A percentile compares a stretch with the other conserved stretches of the same genome.
Conservation (phyloP, 371 early-diverging fungal species). For the Batkoa obscura region DNA sequence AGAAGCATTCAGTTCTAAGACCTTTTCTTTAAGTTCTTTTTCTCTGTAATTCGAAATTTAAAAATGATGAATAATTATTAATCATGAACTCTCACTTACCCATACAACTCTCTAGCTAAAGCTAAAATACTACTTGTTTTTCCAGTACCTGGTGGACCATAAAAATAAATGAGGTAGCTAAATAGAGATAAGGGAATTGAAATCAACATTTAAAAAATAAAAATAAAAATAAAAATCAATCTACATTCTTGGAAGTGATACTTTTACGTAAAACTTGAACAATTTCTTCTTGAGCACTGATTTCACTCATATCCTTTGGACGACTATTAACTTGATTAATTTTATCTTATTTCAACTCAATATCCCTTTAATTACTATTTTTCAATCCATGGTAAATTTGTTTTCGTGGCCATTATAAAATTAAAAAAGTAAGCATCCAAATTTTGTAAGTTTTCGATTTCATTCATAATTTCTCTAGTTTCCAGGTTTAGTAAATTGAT, state of each 20-base stretch:
- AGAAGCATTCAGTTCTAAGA: slow-evolving; percentile 97
- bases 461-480: too few species aligned
- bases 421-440: too few species aligned
- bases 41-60: not conserved
- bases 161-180: slow-evolving; percentile 95
- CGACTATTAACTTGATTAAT: slow-evolving; percentile 28
- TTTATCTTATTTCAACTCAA: not conserved
- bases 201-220: not conserved
- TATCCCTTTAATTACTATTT: slow-evolving; percentile 36
- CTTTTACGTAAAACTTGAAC: slow-evolving; percentile 69
- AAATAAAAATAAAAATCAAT: not conserved
- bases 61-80: not conserved
- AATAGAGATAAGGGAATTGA: too few species aligned
- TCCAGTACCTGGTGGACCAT: slow-evolving; percentile 99
- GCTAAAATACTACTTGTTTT: slow-evolving; percentile 97
- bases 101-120: slow-evolving; percentile 76
- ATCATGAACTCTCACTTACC: slow-evolving; percentile 18
- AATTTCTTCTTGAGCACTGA: slow-evolving; percentile 78
- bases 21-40: slow-evolving; percentile 21
- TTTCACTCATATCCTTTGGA: slow-evolving; percentile 68
- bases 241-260: slow-evolving; percentile 63
- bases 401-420: too few species aligned
- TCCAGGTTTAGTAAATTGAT: too few species aligned
- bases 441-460: too few species aligned
- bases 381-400: slow-evolving; percentile 45